Percentiles rank a stretch among this genome's conserved stretches.
Conservation (phyloP, 192 early-diverging fungal species). For the Mortierella antarctica region DNA sequence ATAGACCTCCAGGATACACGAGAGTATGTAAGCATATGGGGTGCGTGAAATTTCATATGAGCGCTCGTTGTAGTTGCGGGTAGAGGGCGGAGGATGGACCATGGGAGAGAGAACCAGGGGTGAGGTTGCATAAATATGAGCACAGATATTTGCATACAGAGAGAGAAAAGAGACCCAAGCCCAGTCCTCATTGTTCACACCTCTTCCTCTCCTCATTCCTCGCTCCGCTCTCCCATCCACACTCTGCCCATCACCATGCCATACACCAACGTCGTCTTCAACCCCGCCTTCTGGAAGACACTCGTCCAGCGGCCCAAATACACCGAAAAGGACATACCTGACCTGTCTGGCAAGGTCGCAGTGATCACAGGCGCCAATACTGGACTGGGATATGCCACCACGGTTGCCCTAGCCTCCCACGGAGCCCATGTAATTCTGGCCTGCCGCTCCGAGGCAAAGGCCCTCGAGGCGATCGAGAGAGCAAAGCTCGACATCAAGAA, state of each 20-base stretch:
- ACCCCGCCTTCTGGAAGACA: slow-evolving; percentile 41
- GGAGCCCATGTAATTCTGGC: slow-evolving; percentile 41
- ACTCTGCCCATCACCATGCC: slow-evolving; percentile 14
- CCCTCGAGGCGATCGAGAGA: slow-evolving; percentile 25
- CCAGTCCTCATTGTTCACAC: neutral
- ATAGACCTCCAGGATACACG: too few species aligned
- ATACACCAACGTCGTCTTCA: slow-evolving; percentile 40
- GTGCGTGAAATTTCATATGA: too few species aligned
- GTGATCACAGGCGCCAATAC: slow-evolving; percentile 63
- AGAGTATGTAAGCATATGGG: too few species aligned
- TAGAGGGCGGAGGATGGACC: too few species aligned
- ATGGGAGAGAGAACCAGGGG: too few species aligned
- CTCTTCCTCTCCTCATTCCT: neutral
- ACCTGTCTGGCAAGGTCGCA: slow-evolving; percentile 56
- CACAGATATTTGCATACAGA: neutral
- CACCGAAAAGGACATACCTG: slow-evolving; percentile 46
- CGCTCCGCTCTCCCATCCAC: neutral
- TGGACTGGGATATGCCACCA: slow-evolving; percentile 49
- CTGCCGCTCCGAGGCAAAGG: slow-evolving; percentile 20
- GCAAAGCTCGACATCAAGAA: slow-evolving; percentile 17
- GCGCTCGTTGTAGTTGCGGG: too few species aligned
- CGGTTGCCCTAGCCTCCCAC: slow-evolving; percentile 32
- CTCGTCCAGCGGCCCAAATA: slow-evolving; percentile 30
- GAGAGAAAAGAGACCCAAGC: too few species aligned
- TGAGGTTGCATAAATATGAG: neutral